phyloP scores from a whole-genome alignment of 1,139 yeast species.

The Pichia sp. region DNA sequence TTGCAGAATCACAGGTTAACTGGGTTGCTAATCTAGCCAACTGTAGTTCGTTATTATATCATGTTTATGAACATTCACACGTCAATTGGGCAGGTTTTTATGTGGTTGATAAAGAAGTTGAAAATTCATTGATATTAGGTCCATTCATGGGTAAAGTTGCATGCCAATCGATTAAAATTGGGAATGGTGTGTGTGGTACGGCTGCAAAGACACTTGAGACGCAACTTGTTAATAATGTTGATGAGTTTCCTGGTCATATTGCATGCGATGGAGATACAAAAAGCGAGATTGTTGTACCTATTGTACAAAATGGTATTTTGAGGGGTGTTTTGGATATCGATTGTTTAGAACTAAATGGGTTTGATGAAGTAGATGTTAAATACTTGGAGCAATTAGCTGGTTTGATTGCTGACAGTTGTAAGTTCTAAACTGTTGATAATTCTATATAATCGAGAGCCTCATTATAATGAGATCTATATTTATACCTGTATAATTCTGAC shows the following conservation, averaged over 20 bases:
- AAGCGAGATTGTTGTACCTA: slow-evolving; percentile 90
- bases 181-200: slow-evolving; percentile 87
- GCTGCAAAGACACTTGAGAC: slow-evolving; percentile 58
- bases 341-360: slow-evolving; percentile 58
- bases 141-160: slow-evolving; percentile 98
- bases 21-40: slow-evolving; percentile 91
- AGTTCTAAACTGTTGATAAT: slow-evolving; percentile 21
- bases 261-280: slow-evolving; percentile 96
- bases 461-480: neutral
- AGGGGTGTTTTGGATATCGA: slow-evolving; percentile 86
- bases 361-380: slow-evolving; percentile 53
- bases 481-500: slow-evolving; percentile 13
- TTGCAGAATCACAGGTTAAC: slow-evolving; percentile 55
- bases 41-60: slow-evolving; percentile 81
- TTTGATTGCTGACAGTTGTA: slow-evolving; percentile 44
- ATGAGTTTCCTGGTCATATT: slow-evolving; percentile 81
- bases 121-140: slow-evolving; percentile 57
- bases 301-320: slow-evolving; percentile 34
- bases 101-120: slow-evolving; percentile 37
- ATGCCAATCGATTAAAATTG: slow-evolving; percentile 72
- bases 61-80: slow-evolving; percentile 54
- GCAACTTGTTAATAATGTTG: slow-evolving; percentile 72
- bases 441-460: neutral
- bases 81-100: slow-evolving; percentile 97
- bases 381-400: slow-evolving; percentile 55